phyloP scores from a whole-genome alignment of 306 rosid genomes.

The Lotus japonicus region DNA sequence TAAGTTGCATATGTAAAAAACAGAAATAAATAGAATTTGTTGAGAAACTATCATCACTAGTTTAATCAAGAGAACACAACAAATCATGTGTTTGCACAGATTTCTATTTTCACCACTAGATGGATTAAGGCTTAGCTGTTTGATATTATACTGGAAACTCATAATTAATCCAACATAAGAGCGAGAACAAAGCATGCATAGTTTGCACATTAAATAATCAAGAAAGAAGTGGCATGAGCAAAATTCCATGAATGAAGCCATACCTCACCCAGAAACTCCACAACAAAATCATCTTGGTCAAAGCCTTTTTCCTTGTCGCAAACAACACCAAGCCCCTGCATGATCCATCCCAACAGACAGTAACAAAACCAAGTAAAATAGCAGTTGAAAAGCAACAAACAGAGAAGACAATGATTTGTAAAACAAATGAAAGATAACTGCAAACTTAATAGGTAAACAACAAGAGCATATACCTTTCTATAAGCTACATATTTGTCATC shows the following conservation, averaged over 20 bases:
- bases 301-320: conserved; percentile 88
- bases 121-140: neutral
- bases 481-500: conserved; percentile 97
- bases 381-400: neutral
- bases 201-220: conserved; percentile 5
- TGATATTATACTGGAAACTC: neutral
- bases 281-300: conserved; percentile 80
- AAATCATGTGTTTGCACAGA: neutral
- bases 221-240: neutral
- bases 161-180: neutral
- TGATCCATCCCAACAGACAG: conserved; percentile 26
- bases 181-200: neutral
- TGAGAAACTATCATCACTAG: neutral
- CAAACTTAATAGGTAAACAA: neutral
- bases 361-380: conserved; percentile 17
- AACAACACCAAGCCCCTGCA: conserved; percentile 97
- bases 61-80: neutral
- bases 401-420: neutral
- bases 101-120: neutral
- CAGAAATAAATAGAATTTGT: neutral
- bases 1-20: conserved; percentile 1
- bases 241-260: conserved; percentile 13
- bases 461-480: conserved; percentile 59
- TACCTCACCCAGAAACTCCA: conserved; percentile 99
- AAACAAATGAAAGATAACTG: neutral